A percentile compares a stretch with the other conserved stretches of the same genome.
Conservation (phyloP, 768 basidiomycete genomes). For the Boletus bicolor region DNA sequence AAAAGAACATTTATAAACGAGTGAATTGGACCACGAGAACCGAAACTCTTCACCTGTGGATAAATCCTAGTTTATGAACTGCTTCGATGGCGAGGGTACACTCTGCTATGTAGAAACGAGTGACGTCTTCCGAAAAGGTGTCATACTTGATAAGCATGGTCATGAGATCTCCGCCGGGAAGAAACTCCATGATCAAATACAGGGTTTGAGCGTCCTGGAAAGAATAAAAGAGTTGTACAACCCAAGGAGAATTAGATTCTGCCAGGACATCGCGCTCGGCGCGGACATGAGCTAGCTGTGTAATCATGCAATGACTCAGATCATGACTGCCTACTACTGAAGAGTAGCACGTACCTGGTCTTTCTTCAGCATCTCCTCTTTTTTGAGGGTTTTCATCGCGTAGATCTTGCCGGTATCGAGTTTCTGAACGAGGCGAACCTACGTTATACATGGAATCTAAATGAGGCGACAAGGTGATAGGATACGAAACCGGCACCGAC, state of each 20-base stretch:
- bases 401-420: conserved; percentile 97
- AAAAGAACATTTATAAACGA: background rate
- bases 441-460: background rate
- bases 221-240: conserved; percentile 96
- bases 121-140: conserved; percentile 97
- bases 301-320: background rate
- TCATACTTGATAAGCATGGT: conserved; percentile 99
- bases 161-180: conserved; percentile 98
- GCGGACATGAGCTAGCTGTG: conserved; percentile 92
- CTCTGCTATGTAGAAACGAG: conserved; percentile 98
- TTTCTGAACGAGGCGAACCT: conserved; percentile 94
- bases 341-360: conserved; percentile 68
- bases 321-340: background rate
- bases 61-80: conserved; percentile 95
- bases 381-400: conserved; percentile 97
- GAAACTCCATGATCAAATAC: conserved; percentile 98
- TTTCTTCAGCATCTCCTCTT: conserved; percentile 99
- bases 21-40: background rate
- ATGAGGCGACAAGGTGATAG: background rate
- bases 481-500: conserved; percentile 39
- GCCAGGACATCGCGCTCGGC: conserved; percentile 97
- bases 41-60: conserved; percentile 71
- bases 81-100: conserved; percentile 97
- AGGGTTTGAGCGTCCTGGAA: conserved; percentile 92
- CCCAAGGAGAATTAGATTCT: conserved; percentile 93